Percentiles rank a stretch among this genome's conserved stretches.
phyloP scores from a whole-genome alignment of 192 early-diverging fungal species.

The Geranomyces variabilis region DNA sequence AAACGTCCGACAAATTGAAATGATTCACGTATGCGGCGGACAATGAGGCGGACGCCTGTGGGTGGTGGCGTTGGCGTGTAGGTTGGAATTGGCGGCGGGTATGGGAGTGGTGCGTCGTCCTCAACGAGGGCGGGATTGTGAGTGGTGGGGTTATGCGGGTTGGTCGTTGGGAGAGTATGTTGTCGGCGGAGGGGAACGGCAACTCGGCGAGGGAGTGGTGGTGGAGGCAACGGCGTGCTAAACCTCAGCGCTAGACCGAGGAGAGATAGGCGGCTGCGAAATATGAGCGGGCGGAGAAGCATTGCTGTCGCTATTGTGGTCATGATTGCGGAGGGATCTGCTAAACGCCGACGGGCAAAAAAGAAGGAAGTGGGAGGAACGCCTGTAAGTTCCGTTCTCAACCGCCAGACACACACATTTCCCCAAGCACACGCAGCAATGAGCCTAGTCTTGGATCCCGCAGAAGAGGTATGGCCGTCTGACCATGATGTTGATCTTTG shows the following conservation, averaged over 20 bases:
- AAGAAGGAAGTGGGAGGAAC: too few relatives aligned
- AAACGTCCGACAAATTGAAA: conserved; percentile 13
- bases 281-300: too few relatives aligned
- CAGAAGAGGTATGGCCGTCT: conserved; percentile 24
- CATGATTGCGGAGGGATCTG: too few relatives aligned
- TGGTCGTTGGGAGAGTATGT: not conserved
- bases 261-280: too few relatives aligned
- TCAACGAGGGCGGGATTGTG: not conserved
- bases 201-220: not conserved
- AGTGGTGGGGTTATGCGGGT: not conserved
- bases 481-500: not conserved
- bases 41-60: conserved; percentile 9
- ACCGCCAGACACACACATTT: too few relatives aligned
- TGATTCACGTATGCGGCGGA: conserved; percentile 6
- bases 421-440: not conserved
- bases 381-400: too few relatives aligned
- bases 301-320: too few relatives aligned
- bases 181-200: not conserved
- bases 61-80: conserved; percentile 22
- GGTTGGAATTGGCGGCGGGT: conserved; percentile 23
- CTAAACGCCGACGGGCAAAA: too few relatives aligned
- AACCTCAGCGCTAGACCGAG: too few relatives aligned
- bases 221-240: too few relatives aligned
- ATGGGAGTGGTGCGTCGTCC: not conserved
- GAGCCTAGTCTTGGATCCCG: conserved; percentile 20